Evolutionary conservation across 2,329 filamentous ascomycete species (phyloP).

Genomic region (Ilyonectria sp.): DNA sequence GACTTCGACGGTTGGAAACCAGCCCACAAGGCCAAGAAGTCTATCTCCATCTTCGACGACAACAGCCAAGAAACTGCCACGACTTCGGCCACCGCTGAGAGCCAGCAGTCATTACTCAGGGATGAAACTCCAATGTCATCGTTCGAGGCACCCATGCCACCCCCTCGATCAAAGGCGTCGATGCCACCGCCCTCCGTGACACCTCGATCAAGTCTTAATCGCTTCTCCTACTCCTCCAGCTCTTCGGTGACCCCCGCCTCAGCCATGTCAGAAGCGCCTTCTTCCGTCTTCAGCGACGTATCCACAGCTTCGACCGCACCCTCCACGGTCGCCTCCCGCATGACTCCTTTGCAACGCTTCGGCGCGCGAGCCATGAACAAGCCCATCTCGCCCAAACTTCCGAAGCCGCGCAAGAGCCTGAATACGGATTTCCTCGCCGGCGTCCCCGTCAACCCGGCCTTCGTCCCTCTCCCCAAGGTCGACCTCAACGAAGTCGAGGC

Average conservation of each 20-base stretch:
- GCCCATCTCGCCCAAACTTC: conserved; percentile 48
- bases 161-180: conserved; percentile 44
- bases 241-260: conserved; percentile 54
- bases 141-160: conserved; percentile 48
- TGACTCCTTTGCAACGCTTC: conserved; percentile 70
- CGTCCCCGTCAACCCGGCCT: conserved; percentile 66
- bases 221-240: conserved; percentile 54
- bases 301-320: conserved; percentile 59
- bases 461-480: conserved; percentile 69
- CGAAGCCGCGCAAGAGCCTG: conserved; percentile 47
- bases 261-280: conserved; percentile 50
- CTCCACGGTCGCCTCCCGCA: conserved; percentile 60
- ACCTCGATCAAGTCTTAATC: conserved; percentile 50
- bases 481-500: conserved; percentile 68
- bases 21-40: conserved; percentile 52
- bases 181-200: conserved; percentile 45
- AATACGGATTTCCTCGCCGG: conserved; percentile 50
- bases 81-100: conserved; percentile 34
- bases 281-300: conserved; percentile 54
- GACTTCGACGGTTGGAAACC: conserved; percentile 66
- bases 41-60: conserved; percentile 64
- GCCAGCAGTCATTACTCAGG: conserved; percentile 42
- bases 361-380: conserved; percentile 60
- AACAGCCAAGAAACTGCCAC: conserved; percentile 48
- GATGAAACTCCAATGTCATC: conserved; percentile 43